These are phyloP conservation scores for Durusdinium trenchii DNA, from an alignment of 73 alveolate genomes.

Conservation along the genomic window DNA sequence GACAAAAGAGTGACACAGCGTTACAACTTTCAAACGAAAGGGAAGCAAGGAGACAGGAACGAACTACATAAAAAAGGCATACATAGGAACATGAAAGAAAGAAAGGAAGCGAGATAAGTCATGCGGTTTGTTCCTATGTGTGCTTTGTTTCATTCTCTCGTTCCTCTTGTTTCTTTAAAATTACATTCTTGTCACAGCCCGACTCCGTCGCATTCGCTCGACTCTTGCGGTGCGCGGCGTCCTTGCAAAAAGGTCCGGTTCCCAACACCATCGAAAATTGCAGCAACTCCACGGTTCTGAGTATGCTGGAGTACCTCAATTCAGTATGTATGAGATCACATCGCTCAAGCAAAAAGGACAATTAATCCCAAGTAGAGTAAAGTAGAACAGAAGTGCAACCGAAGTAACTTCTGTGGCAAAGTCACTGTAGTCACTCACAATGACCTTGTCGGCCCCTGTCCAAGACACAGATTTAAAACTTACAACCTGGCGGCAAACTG, in stretches of 20 bases:
- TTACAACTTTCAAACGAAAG: background rate
- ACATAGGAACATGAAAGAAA: no score
- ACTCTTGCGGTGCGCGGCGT: no score
- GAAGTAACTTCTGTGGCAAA: background rate
- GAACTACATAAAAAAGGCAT: no score
- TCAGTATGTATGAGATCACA: background rate
- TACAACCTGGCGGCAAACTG: background rate
- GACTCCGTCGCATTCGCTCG: no score
- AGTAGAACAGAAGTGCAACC: background rate
- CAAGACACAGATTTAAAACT: background rate
- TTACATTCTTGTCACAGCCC: no score
- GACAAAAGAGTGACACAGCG: background rate
- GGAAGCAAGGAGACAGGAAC: background rate
- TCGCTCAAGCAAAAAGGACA: background rate
- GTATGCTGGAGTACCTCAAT: slow-evolving; percentile 36
- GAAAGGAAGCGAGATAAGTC: no score
- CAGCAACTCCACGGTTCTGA: slow-evolving; percentile 20
- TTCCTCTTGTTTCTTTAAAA: no score
- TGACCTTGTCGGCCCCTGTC: slow-evolving; percentile 9
- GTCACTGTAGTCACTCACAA: background rate
- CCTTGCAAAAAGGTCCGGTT: slow-evolving; percentile 40
- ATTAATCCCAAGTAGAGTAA: no score
- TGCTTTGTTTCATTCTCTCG: no score
- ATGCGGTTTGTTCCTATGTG: no score
- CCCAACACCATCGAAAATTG: slow-evolving; percentile 26